Conservation (phyloP, 2,329 filamentous ascomycete genomes). For the Pseudocercospora pini-densiflorae region DNA sequence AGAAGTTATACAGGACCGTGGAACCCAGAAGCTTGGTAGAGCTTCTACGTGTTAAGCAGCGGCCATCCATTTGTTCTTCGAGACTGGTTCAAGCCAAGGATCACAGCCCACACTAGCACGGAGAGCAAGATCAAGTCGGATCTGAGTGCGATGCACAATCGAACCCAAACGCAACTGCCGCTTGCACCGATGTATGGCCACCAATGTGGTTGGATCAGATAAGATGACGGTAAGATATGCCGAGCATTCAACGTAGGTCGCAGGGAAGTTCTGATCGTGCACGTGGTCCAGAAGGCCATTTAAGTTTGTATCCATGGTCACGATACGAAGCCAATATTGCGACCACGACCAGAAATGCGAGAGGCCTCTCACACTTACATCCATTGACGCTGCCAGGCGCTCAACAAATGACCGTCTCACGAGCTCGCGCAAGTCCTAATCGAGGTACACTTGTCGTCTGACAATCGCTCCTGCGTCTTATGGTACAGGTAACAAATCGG, state of each 20-base stretch:
- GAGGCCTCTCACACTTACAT: too few species aligned
- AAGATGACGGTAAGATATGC: not conserved
- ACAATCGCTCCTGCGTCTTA: too few species aligned
- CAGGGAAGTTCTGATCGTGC: not conserved
- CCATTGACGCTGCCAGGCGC: not conserved
- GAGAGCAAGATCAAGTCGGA: not conserved
- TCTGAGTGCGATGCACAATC: not conserved
- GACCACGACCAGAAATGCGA: not conserved
- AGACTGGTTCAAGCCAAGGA: not conserved
- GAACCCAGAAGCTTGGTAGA: not conserved
- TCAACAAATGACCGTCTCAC: not conserved
- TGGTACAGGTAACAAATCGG: too few species aligned
- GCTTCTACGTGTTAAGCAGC: not conserved
- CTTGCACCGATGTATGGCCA: not conserved
- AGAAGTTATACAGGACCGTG: not conserved
- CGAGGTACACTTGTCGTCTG: too few species aligned
- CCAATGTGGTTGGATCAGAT: conserved; percentile 2
- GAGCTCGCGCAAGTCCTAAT: not conserved
- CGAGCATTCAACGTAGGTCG: not conserved
- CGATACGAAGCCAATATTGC: not conserved
- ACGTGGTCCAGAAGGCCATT: not conserved
- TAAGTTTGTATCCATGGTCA: not conserved
- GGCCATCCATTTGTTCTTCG: not conserved
- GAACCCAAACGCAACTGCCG: not conserved
- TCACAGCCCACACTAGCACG: not conserved